Conservation (phyloP, 2,329 filamentous ascomycete genomes). For the Thelonectria olida region DNA sequence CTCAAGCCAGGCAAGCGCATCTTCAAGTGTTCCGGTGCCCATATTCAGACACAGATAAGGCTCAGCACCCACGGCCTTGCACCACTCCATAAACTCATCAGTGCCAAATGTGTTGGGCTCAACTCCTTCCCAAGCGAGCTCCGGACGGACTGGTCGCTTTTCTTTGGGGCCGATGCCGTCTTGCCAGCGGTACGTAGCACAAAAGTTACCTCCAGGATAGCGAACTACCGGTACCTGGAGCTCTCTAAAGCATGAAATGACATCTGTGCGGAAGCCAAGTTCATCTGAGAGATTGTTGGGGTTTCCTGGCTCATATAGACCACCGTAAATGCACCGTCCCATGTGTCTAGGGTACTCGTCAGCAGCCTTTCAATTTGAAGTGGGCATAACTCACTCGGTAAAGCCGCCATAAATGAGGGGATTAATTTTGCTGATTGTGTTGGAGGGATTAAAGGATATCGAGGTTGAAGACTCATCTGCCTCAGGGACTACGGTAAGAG, state of each 20-base stretch:
- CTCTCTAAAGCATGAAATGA: conserved; percentile 76
- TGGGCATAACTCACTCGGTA: conserved; percentile 68
- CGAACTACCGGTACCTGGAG: conserved; percentile 79
- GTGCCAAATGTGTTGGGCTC: conserved; percentile 84
- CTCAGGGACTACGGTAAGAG: conserved; percentile 16
- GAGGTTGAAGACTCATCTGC: conserved; percentile 7
- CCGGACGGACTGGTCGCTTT: conserved; percentile 63
- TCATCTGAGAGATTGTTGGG: conserved; percentile 74
- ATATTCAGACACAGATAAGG: conserved; percentile 84
- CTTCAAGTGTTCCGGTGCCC: conserved; percentile 65
- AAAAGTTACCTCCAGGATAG: conserved; percentile 87
- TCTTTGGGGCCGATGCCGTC: conserved; percentile 80
- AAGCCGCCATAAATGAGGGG: conserved; percentile 84
- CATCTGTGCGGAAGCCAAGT: conserved; percentile 79
- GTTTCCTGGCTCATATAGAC: conserved; percentile 81
- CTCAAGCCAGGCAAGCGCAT: conserved; percentile 77
- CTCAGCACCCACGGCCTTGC: conserved; percentile 73
- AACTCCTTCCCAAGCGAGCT: conserved; percentile 79
- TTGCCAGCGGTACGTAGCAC: conserved; percentile 84
- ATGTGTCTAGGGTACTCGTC: conserved; percentile 71
- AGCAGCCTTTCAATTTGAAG: background rate
- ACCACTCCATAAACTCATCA: conserved; percentile 87
- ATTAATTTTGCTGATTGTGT: conserved; percentile 76
- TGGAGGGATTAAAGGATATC: conserved; percentile 71
- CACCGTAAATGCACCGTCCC: conserved; percentile 87